These are phyloP conservation scores for Phylloporus sp. DNA, from an alignment of 768 basidiomycete species.

Conservation along the genomic window DNA sequence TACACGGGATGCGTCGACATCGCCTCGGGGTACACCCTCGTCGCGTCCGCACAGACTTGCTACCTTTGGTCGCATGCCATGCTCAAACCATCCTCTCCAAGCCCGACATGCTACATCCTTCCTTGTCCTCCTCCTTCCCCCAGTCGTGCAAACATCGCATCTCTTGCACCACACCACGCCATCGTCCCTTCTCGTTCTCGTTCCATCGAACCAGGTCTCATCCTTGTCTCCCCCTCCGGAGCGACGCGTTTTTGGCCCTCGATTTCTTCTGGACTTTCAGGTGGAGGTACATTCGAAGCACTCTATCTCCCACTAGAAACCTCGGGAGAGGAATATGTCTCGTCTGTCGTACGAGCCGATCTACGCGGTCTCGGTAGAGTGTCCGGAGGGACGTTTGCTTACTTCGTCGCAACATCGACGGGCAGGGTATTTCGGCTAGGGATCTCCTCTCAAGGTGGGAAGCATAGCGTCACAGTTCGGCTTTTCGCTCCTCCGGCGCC, in stretches of 20 bases:
- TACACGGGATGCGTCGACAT: constrained; percentile 71
- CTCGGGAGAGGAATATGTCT: constrained; percentile 53
- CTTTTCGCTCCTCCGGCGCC: constrained; percentile 51
- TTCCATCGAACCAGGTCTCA: constrained; percentile 71
- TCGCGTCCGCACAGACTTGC: constrained; percentile 66
- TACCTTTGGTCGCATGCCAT: constrained; percentile 83
- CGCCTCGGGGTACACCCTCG: constrained; percentile 66
- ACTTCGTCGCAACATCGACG: constrained; percentile 60
- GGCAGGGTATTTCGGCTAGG: constrained; percentile 62
- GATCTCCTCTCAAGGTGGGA: constrained; percentile 64
- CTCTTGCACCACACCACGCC: constrained; percentile 44
- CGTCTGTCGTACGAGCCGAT: constrained; percentile 61
- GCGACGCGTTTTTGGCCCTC: constrained; percentile 84
- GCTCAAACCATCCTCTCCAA: constrained; percentile 49
- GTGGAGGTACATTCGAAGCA: constrained; percentile 58
- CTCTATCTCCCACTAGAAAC: constrained; percentile 42
- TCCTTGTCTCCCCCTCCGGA: constrained; percentile 68
- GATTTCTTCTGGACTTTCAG: constrained; percentile 77
- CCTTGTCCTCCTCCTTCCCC: constrained; percentile 53
- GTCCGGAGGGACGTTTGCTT: constrained; percentile 26
- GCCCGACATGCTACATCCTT: constrained; percentile 79
- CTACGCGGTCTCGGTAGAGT: constrained; percentile 35
- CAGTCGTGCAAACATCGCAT: constrained; percentile 41
- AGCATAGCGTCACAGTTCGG: constrained; percentile 53
- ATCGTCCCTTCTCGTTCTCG: constrained; percentile 59